Percentiles rank a stretch among this genome's conserved stretches.
Evolutionary conservation across 768 basidiomycete genomes (phyloP).

Genomic region (Suillus subalutaceus): DNA sequence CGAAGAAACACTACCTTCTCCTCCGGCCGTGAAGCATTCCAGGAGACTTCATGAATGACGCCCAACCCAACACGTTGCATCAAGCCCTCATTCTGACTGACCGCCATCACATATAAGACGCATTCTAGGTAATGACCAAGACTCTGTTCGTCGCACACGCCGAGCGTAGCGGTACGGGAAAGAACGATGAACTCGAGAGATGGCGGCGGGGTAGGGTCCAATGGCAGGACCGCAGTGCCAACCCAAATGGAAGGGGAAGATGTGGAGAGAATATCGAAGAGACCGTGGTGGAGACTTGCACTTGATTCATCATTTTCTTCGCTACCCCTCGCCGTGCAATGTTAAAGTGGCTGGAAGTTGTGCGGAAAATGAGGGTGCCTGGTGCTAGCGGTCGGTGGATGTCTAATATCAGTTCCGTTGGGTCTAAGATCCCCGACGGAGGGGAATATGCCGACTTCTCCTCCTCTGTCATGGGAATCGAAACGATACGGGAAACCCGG

Average conservation of each 20-base stretch:
- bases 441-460: background rate
- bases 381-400: background rate
- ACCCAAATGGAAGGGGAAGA: conserved; percentile 1
- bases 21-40: conserved; percentile 8
- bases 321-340: background rate
- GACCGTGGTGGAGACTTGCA: background rate
- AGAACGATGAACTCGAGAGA: conserved; percentile 24
- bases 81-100: conserved; percentile 12
- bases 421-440: background rate
- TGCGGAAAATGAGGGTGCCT: conserved; percentile 2
- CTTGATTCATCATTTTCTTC: background rate
- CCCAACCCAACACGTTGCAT: conserved; percentile 27
- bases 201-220: background rate
- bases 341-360: background rate
- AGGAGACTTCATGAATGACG: conserved; percentile 21
- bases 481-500: background rate
- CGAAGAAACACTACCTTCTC: background rate
- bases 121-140: conserved; percentile 15
- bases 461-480: conserved; percentile 1
- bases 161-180: conserved; percentile 10
- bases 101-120: conserved; percentile 25
- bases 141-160: conserved; percentile 16
- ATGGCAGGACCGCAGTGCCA: background rate
- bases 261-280: background rate
- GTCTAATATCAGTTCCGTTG: background rate